phyloP scores from a whole-genome alignment of 2,329 filamentous ascomycete species.

The Calonectria pauciramosa region DNA sequence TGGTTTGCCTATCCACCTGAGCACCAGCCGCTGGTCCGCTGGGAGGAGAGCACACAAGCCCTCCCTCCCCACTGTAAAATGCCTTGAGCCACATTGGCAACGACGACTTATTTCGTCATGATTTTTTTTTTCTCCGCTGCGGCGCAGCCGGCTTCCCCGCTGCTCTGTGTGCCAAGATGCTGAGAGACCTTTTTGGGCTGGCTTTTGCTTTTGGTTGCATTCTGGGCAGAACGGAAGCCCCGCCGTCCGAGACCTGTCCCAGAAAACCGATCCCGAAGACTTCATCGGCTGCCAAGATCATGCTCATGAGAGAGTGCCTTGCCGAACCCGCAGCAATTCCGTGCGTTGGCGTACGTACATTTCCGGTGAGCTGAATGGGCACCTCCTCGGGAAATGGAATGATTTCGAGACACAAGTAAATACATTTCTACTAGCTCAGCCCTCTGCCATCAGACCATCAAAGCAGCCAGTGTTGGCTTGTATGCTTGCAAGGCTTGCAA shows the following conservation, averaged over 20 bases:
- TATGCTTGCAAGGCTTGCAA: neutral
- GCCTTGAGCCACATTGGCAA: neutral
- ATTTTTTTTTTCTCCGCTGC: neutral
- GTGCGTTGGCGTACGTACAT: too few species aligned
- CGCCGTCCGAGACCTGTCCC: neutral
- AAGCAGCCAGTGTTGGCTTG: neutral
- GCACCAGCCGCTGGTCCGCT: neutral
- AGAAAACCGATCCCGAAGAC: neutral
- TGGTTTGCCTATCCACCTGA: neutral
- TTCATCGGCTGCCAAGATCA: neutral
- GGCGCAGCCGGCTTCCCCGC: neutral
- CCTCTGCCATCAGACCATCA: neutral
- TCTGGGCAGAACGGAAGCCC: neutral
- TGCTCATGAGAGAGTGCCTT: neutral
- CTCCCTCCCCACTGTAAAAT: neutral
- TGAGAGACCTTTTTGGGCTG: neutral
- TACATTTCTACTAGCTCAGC: neutral
- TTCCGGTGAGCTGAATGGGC: neutral
- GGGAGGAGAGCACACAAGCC: neutral
- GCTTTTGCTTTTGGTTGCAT: neutral
- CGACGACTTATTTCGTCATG: neutral
- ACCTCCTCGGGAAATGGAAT: neutral
- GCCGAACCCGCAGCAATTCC: too few species aligned
- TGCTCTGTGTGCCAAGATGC: neutral
- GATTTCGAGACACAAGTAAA: neutral